Percentiles rank a stretch among this genome's conserved stretches.
Evolutionary conservation across 352 stramenopile species (phyloP).

Genomic region (Aphanomyces cochlioides): DNA sequence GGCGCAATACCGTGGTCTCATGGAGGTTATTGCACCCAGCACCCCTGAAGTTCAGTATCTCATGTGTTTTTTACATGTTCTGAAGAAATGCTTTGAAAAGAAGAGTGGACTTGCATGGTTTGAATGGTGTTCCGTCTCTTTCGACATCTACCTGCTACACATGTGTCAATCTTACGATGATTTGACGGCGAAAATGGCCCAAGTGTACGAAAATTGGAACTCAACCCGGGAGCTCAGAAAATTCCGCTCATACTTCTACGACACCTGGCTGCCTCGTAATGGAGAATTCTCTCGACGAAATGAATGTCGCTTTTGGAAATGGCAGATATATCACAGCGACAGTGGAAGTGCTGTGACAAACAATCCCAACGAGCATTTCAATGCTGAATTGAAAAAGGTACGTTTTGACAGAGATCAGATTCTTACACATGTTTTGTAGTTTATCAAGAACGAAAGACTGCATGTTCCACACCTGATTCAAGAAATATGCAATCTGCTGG

Average conservation of each 20-base stretch:
- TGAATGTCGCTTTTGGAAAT: not conserved
- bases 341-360: no score
- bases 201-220: not conserved
- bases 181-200: not conserved
- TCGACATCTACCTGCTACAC: not conserved
- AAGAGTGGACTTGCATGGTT: not conserved
- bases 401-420: not conserved
- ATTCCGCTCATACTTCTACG: constrained; percentile 1
- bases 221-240: not conserved
- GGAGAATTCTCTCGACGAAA: not conserved
- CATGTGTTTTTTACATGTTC: not conserved
- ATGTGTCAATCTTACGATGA: not conserved
- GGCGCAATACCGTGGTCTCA: not conserved
- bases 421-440: no score
- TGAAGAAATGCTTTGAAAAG: not conserved
- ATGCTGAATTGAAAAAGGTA: not conserved
- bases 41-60: not conserved
- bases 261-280: not conserved
- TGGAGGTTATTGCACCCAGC: not conserved
- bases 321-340: no score
- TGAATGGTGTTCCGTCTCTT: not conserved
- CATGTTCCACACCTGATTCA: no score
- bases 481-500: no score
- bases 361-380: not conserved
- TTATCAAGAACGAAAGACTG: no score